These are phyloP conservation scores for Samsoniella hepiali DNA, from an alignment of 2,329 filamentous ascomycete species.

Conservation along the genomic window DNA sequence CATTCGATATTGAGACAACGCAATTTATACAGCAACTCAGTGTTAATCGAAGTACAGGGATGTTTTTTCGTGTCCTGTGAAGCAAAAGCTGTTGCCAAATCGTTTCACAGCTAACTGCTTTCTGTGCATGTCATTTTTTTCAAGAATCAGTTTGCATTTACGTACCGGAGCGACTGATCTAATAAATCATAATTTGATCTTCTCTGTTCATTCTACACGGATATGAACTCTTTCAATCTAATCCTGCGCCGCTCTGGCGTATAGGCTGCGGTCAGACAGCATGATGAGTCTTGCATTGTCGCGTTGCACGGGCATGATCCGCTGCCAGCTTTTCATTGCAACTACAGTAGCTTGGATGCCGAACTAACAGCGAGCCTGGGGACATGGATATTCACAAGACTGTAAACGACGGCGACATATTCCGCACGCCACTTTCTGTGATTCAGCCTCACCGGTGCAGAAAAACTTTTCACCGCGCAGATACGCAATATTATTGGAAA, in stretches of 20 bases:
- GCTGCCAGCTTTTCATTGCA: background rate
- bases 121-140: no score
- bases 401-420: background rate
- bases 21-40: background rate
- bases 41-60: background rate
- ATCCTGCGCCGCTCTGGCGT: background rate
- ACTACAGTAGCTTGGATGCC: background rate
- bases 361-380: background rate
- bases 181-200: no score
- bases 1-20: background rate
- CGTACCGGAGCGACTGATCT: no score
- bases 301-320: background rate
- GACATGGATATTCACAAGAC: background rate
- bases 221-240: background rate
- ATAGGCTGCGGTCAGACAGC: background rate
- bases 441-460: conserved; percentile 5
- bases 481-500: background rate
- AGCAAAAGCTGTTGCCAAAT: no score
- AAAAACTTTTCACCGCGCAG: background rate
- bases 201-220: no score
- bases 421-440: background rate
- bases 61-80: background rate
- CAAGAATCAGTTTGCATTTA: no score
- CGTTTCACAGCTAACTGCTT: no score
- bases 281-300: background rate